Conservation (phyloP, 2,329 filamentous ascomycete species). For the Cephalotrichum gorgonifer region DNA sequence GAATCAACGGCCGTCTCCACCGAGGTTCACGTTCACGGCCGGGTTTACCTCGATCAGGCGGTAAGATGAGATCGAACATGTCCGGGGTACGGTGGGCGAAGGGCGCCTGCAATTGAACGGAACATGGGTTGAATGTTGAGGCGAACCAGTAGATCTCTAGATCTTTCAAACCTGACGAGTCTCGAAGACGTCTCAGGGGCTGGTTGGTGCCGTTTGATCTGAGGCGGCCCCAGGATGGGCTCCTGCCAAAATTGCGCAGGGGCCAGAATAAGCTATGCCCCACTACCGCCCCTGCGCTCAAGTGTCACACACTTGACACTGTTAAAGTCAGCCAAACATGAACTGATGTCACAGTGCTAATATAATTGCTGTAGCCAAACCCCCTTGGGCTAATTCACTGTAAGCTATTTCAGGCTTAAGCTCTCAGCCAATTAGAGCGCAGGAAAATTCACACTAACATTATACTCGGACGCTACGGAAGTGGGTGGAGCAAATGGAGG, state of each 20-base stretch:
- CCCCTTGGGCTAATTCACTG: too few species aligned
- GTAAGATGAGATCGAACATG: not conserved
- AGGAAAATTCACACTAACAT: too few species aligned
- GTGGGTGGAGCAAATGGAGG: too few species aligned
- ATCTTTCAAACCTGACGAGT: conserved; percentile 1
- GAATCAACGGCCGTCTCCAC: too few species aligned
- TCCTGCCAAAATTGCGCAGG: conserved; percentile 1
- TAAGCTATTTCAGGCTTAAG: too few species aligned
- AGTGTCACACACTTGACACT: too few species aligned
- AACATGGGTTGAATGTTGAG: not conserved
- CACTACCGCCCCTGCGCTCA: too few species aligned
- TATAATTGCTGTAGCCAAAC: too few species aligned
- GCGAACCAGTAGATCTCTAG: not conserved
- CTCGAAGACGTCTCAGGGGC: conserved; percentile 2
- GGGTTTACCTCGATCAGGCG: not conserved
- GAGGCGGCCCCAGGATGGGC: not conserved
- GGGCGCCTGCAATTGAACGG: not conserved
- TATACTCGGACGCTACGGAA: too few species aligned
- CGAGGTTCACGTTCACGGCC: not conserved
- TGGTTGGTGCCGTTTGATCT: conserved; percentile 4
- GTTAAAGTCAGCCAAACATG: not conserved
- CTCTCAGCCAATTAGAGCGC: too few species aligned
- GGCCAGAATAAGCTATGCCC: too few species aligned
- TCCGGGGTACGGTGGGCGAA: too few species aligned
- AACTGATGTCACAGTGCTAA: not conserved